A percentile compares a stretch with the other conserved stretches of the same genome.
phyloP scores from a whole-genome alignment of 768 basidiomycete species.

The Tricholoma bakamatsutake region DNA sequence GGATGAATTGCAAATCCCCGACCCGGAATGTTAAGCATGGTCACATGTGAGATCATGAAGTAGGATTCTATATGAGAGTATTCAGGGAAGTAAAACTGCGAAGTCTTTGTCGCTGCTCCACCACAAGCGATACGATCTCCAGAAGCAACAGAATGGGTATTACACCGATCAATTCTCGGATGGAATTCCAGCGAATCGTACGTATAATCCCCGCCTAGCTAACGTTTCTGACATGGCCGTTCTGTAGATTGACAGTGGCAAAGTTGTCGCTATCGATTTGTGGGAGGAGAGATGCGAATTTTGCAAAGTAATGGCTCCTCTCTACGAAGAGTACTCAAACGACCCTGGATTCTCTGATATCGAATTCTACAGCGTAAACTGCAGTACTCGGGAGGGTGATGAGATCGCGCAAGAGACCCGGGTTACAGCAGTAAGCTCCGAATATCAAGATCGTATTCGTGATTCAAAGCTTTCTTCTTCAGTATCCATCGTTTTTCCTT shows the following conservation, averaged over 20 bases:
- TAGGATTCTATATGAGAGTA: neutral
- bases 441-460: neutral
- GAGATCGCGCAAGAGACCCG: neutral
- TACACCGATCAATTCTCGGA: neutral
- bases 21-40: too few species aligned
- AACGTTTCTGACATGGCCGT: neutral
- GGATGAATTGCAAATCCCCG: too few species aligned
- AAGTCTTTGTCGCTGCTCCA: too few species aligned
- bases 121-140: too few species aligned
- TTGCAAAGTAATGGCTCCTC: neutral
- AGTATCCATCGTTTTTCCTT: slow-evolving; percentile 32
- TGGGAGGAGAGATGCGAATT: neutral
- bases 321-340: neutral
- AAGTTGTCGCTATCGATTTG: neutral
- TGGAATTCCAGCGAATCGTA: neutral
- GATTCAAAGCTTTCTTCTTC: neutral
- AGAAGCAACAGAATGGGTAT: neutral
- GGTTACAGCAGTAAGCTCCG: neutral
- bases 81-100: too few species aligned
- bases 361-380: neutral
- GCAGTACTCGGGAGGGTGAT: neutral
- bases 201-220: neutral
- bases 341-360: neutral
- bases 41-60: neutral
- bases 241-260: neutral